These are phyloP conservation scores for Gaeumannomyces tritici DNA, from an alignment of 2,329 filamentous ascomycete genomes.

Conservation along the genomic window DNA sequence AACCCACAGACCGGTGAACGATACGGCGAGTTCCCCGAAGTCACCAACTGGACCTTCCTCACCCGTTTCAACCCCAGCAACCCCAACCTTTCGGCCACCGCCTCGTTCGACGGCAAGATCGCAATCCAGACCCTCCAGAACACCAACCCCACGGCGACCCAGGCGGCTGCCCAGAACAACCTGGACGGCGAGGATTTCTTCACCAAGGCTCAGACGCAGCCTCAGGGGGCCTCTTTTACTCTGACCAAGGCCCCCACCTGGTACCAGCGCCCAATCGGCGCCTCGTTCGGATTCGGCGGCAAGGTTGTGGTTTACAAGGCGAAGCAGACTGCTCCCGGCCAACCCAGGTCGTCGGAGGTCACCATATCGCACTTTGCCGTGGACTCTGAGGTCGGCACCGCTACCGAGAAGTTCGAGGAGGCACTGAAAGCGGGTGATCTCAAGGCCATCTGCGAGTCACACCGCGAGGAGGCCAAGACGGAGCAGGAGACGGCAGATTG, in stretches of 20 bases:
- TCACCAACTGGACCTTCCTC: conserved; percentile 99
- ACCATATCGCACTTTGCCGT: conserved; percentile 81
- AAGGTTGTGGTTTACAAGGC: conserved; percentile 72
- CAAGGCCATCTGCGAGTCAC: conserved; percentile 66
- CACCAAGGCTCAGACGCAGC: conserved; percentile 81
- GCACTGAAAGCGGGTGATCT: conserved; percentile 72
- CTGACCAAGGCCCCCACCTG: conserved; percentile 80
- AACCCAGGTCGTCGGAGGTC: conserved; percentile 64
- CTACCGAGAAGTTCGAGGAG: conserved; percentile 80
- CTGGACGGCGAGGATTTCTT: conserved; percentile 95
- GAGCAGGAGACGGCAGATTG: conserved; percentile 95
- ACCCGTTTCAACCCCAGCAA: conserved; percentile 92
- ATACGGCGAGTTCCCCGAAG: conserved; percentile 88
- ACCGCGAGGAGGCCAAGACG: conserved; percentile 63
- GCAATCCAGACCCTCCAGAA: conserved; percentile 89
- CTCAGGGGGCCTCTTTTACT: conserved; percentile 83
- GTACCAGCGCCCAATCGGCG: conserved; percentile 77
- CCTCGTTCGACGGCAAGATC: conserved; percentile 96
- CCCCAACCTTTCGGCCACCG: conserved; percentile 84
- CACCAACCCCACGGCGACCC: conserved; percentile 68
- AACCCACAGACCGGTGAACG: conserved; percentile 84
- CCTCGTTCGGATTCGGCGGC: conserved; percentile 90
- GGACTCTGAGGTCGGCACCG: conserved; percentile 73
- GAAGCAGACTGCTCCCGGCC: conserved; percentile 47
- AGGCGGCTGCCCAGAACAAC: conserved; percentile 55